Base-by-base conservation (phyloP, 257 asterid species). In the Misopates orontium region DNA sequence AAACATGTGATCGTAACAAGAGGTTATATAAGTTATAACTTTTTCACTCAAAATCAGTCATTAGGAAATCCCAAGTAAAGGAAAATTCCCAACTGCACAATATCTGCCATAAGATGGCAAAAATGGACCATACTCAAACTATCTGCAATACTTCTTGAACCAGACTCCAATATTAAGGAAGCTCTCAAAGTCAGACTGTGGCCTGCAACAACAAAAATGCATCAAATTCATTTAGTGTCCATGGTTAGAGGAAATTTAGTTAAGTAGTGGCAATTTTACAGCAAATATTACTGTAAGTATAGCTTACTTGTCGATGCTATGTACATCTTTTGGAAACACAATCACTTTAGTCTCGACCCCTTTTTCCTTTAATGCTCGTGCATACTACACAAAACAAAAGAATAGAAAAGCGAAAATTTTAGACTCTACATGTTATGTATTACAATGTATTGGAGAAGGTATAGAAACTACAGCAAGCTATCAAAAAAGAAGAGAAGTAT, bases 121-220 rank as follows among this genome's bases (percentile, higher is more conserved):
- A 36, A 36, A 36, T 3, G 42, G 42, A 36, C 42, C 42, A 36
- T 5, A 10, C 42, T 32, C 24, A 12, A 23, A 15, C 70, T 78
- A 79, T 70, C 71, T 75, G 74, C 87, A 86, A 54, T 81, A 70
- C 83, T 86, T 83, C 67, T 71, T 83, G 74, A 86, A 81, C 94
- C 90, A 86, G 44, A 78, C 77, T 62, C 94, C 94, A 61, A 86
- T 83, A 20, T 83, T 79, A 16, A 85, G 90, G 66, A 75, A 86
- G 85, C 90, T 81, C 65, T 86, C 94, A 1, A 86, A 83, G 61
- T 86, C 90, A 22, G 94, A 79, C 62, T 81, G 87, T 1, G 86
- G 90, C 66, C 94, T 83, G 86, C 80, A 81, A 45, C 49, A 40
- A 21, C 75, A 53, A 18, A 56, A 9, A 52, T 3, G 12, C 3